phyloP scores from a whole-genome alignment of 164 flowering plant species.

The Aristolochia contorta region DNA sequence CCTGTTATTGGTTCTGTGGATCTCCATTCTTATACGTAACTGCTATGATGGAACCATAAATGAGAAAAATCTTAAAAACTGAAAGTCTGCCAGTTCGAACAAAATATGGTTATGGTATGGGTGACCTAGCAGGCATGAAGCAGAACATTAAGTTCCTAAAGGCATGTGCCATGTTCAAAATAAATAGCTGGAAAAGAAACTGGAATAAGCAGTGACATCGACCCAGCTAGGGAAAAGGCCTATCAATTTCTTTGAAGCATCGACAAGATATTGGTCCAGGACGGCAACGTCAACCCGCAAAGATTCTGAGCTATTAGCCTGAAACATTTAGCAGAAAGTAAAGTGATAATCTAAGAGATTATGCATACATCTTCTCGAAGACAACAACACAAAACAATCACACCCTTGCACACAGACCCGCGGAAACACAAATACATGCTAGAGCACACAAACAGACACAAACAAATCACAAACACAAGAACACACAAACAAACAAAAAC shows the following conservation, averaged over 20 bases:
- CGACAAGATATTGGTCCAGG: slow-evolving; percentile 55
- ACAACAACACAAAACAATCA: too few species aligned
- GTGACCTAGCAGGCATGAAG: too few species aligned
- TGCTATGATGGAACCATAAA: neutral
- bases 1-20: too few species aligned
- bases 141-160: neutral
- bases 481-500: neutral
- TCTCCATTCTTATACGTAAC: too few species aligned
- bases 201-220: slow-evolving; percentile 73
- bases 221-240: slow-evolving; percentile 76
- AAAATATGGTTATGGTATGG: slow-evolving; percentile 36
- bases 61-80: neutral
- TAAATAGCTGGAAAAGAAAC: slow-evolving; percentile 57
- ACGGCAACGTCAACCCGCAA: slow-evolving; percentile 73
- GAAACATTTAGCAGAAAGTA: slow-evolving; percentile 13
- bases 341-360: too few species aligned
- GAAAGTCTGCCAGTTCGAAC: slow-evolving; percentile 24
- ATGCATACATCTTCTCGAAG: too few species aligned
- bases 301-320: slow-evolving; percentile 65
- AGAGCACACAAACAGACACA: too few species aligned
- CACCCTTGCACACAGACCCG: too few species aligned
- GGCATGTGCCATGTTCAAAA: slow-evolving; percentile 23
- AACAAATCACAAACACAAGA: too few species aligned
- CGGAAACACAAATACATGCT: too few species aligned
- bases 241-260: slow-evolving; percentile 42